Evolutionary conservation across 305 asterid genomes (phyloP).

Genomic region (Solanum chacoense): DNA sequence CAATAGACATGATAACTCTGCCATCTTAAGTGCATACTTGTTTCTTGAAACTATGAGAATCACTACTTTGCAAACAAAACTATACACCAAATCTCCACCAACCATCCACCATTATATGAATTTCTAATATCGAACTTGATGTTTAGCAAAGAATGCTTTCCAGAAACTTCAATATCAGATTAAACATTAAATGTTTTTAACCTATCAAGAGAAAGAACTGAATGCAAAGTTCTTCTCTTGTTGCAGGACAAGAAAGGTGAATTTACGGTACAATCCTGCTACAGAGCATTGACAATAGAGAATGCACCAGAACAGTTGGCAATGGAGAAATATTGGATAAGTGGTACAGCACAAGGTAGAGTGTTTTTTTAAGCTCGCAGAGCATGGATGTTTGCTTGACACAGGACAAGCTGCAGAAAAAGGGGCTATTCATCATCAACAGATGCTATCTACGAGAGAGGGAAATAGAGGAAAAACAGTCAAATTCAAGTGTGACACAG

Average conservation of each 20-base stretch:
- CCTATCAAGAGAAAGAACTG: not conserved
- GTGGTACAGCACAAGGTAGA: not conserved
- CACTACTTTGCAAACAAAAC: not conserved
- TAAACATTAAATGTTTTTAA: not conserved
- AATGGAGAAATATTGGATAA: not conserved
- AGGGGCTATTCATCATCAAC: not conserved
- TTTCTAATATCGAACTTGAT: not conserved
- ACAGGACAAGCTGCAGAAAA: not conserved
- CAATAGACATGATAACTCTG: not conserved
- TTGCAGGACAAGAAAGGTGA: not conserved
- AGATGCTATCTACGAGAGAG: not conserved
- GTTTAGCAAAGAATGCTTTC: not conserved
- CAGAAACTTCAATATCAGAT: not conserved
- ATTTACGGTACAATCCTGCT: not conserved
- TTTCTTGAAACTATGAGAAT: not conserved
- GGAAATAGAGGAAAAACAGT: not conserved
- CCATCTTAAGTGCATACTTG: not conserved
- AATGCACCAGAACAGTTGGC: not conserved
- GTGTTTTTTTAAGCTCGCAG: not conserved
- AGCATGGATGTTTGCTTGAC: not conserved
- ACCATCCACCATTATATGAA: not conserved
- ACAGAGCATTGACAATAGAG: not conserved
- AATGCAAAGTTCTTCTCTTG: not conserved
- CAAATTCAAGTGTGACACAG: not conserved
- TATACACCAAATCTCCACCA: not conserved